Base-by-base conservation (phyloP, 2,329 filamentous ascomycete species). In the Fusarium keratoplasticum region DNA sequence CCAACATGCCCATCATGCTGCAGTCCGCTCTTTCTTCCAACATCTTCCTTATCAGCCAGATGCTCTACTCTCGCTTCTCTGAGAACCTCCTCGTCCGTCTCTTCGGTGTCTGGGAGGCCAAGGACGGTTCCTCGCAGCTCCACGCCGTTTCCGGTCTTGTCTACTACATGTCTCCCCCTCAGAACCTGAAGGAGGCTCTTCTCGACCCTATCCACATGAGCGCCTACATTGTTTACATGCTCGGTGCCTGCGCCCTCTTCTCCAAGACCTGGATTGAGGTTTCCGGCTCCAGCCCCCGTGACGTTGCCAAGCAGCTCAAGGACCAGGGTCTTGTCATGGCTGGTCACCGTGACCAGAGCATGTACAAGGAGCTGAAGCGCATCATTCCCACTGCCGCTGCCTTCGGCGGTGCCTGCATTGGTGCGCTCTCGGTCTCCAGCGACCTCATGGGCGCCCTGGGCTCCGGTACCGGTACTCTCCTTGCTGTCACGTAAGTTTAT, bases 261-360 rank as follows among this genome's bases (percentile, higher is more conserved):
- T 98, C 95, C 86, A 99, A 99, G 94, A 99, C 97, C 64, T 99
- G 96, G 96, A 99, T 99, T 80, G 96, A 99, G 87, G 96, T 99
- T 76, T 98, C 96, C 42, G 97, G 96, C 81, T 98, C 96, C 74
- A 96, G 95, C 88, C 97, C 96, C 70, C 94, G 96, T 81, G 96
- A 99, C 82, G 97, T 99, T 77, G 96, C 96, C 81, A 99, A 99
- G 92, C 96, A 98, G 88, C 92, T 99, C 84, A 99, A 99, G 92
- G 97, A 99, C 82, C 96, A 99, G 87, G 96, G 96, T 83, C 93
- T 99, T 68, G 96, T 99, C 79, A 99, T 99, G 97, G 96, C 96
- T 81, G 96, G 96, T 82, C 96, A 99, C 89, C 94, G 96, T 87
- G 97, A 99, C 85, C 96, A 98, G 90, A 97, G 94, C 89, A 99